phyloP scores from a whole-genome alignment of 176 grass and related monocot species.

The Paspalum vaginatum region DNA sequence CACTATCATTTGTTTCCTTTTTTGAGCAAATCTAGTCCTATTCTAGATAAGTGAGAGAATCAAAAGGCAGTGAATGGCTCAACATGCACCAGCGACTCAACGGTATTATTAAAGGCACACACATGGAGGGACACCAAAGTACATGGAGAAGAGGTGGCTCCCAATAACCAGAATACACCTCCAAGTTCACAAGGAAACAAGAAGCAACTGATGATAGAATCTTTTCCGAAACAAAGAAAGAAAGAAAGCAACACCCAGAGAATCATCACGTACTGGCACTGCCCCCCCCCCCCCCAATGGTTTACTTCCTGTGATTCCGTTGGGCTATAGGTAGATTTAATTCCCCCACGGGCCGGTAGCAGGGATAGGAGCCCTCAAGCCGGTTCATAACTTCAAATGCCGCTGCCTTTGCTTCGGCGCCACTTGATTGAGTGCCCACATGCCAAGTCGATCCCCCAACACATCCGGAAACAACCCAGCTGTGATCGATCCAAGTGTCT shows the following conservation, averaged over 20 bases:
- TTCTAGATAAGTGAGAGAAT: slow-evolving; percentile 15
- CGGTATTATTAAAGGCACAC: slow-evolving; percentile 19
- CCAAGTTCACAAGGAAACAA: slow-evolving; percentile 36
- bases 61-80: not conserved
- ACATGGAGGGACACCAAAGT: slow-evolving; percentile 24
- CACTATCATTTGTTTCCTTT: not conserved
- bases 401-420: slow-evolving; percentile 31
- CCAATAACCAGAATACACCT: slow-evolving; percentile 40
- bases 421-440: slow-evolving; percentile 46
- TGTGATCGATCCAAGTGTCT: not conserved
- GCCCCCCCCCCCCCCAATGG: slow-evolving; percentile 43
- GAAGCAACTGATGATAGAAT: slow-evolving; percentile 29
- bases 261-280: too few species aligned
- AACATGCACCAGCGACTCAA: slow-evolving; percentile 30
- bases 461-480: not conserved
- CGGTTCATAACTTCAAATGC: slow-evolving; percentile 8
- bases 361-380: slow-evolving; percentile 42
- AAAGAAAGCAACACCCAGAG: slow-evolving; percentile 31
- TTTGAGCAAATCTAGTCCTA: not conserved
- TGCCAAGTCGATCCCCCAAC: slow-evolving; percentile 32
- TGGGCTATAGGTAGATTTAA: slow-evolving; percentile 30
- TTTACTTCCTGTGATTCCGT: slow-evolving; percentile 43
- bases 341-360: slow-evolving; percentile 26
- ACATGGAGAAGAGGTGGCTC: slow-evolving; percentile 19
- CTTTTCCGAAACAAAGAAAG: slow-evolving; percentile 25